Conservation (phyloP, 768 basidiomycete species). For the Neoboletus brunneissimus region DNA sequence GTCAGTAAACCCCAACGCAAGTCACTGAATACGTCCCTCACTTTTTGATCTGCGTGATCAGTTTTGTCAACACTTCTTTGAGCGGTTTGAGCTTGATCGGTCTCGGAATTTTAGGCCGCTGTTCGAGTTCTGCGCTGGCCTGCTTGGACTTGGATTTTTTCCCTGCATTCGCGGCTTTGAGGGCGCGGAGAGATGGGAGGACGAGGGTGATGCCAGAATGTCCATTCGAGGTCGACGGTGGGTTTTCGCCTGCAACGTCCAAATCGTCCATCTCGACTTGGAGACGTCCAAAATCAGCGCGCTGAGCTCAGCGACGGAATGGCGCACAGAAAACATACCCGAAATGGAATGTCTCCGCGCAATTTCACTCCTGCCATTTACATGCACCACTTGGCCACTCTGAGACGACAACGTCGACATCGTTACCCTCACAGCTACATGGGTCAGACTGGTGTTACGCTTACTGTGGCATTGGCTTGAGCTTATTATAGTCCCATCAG, state of each 20-base stretch:
- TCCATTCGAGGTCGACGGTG: constrained; percentile 28
- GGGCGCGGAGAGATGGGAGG: constrained; percentile 60
- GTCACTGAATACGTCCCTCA: constrained; percentile 29
- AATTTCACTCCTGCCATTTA: not conserved
- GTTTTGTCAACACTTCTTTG: constrained; percentile 65
- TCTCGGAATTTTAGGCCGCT: constrained; percentile 38
- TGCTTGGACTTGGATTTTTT: constrained; percentile 45
- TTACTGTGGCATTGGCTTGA: too few relatives aligned
- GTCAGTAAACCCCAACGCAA: constrained; percentile 6
- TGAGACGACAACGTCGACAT: too few relatives aligned
- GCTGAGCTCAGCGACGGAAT: constrained; percentile 1
- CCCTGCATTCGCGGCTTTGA: constrained; percentile 53
- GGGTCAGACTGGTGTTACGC: too few relatives aligned
- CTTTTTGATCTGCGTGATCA: constrained; percentile 77
- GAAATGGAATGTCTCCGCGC: constrained; percentile 4
- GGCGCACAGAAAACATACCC: constrained; percentile 8
- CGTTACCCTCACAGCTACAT: too few relatives aligned
- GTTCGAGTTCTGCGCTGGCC: constrained; percentile 26
- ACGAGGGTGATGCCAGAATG: constrained; percentile 61
- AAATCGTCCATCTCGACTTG: constrained; percentile 33
- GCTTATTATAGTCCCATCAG: too few relatives aligned
- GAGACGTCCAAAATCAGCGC: constrained; percentile 5
- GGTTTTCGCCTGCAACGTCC: constrained; percentile 30
- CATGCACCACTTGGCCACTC: too few relatives aligned
- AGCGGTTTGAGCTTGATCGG: constrained; percentile 76